Evolutionary conservation across 257 asterid species (phyloP).

Genomic region (Leonotis leonurus): DNA sequence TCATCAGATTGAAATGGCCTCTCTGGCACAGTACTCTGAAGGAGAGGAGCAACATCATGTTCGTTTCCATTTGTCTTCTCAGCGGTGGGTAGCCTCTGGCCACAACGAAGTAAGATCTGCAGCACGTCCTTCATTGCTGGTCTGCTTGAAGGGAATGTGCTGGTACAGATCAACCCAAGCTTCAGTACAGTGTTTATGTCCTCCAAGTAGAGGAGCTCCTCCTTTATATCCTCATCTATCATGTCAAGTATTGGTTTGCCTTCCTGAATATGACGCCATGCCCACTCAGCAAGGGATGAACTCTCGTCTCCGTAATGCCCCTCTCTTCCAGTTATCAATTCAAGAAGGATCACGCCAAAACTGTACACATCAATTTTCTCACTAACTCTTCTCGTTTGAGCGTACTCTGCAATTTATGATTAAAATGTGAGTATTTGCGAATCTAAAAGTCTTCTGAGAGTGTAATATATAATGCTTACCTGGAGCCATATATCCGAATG

Average conservation of each 20-base stretch:
- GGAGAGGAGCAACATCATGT: slow-evolving; percentile 58
- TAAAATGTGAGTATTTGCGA: not conserved
- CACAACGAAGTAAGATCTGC: slow-evolving; percentile 48
- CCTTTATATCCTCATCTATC: slow-evolving; percentile 59
- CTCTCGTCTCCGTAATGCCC: slow-evolving; percentile 64
- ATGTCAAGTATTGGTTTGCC: slow-evolving; percentile 35
- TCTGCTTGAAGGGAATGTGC: slow-evolving; percentile 49
- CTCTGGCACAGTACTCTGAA: slow-evolving; percentile 31
- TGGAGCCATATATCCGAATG: slow-evolving; percentile 59
- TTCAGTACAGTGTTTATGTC: slow-evolving; percentile 52
- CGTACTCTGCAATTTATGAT: slow-evolving; percentile 50
- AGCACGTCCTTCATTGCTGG: slow-evolving; percentile 69
- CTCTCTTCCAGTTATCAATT: slow-evolving; percentile 67
- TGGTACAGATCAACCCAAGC: slow-evolving; percentile 70
- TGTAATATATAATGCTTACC: slow-evolving; percentile 23
- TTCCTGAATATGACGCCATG: slow-evolving; percentile 49
- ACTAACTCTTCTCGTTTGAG: slow-evolving; percentile 54
- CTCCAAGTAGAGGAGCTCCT: slow-evolving; percentile 41
- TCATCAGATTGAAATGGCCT: slow-evolving; percentile 22
- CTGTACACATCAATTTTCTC: slow-evolving; percentile 91
- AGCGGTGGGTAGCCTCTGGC: slow-evolving; percentile 16
- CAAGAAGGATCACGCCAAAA: slow-evolving; percentile 82
- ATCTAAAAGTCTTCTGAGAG: not conserved
- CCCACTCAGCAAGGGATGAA: slow-evolving; percentile 75
- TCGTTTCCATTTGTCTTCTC: slow-evolving; percentile 31